Evolutionary conservation across 305 asterid genomes (phyloP).

Genomic region (Fraxinus albicans): DNA sequence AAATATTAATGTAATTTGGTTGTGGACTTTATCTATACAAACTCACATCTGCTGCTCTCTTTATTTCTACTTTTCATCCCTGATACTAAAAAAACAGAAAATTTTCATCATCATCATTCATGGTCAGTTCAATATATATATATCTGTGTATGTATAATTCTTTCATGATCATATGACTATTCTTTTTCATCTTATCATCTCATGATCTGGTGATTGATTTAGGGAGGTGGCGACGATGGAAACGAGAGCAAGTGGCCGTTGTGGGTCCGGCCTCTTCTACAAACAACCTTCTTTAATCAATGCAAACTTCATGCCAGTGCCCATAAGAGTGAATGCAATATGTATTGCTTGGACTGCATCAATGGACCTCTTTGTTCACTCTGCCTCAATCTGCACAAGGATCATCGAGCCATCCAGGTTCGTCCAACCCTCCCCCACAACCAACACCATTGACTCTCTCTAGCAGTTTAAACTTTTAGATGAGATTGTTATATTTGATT

Average conservation of each 20-base stretch:
- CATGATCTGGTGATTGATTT: background rate
- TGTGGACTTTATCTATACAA: slow-evolving; percentile 18
- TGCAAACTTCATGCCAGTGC: slow-evolving; percentile 51
- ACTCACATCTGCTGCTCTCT: slow-evolving; percentile 13
- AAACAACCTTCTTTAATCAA: slow-evolving; percentile 44
- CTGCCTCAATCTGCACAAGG: slow-evolving; percentile 46
- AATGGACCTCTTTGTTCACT: slow-evolving; percentile 48
- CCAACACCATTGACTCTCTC: background rate
- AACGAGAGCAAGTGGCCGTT: slow-evolving; percentile 16
- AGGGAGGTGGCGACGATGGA: slow-evolving; percentile 13
- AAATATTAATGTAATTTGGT: background rate
- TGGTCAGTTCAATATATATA: slow-evolving; percentile 9
- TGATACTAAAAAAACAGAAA: background rate
- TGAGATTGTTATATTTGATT: background rate
- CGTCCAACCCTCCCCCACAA: background rate
- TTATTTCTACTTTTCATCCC: slow-evolving; percentile 4
- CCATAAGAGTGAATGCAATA: slow-evolving; percentile 57
- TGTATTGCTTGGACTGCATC: slow-evolving; percentile 53
- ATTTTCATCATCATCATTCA: background rate
- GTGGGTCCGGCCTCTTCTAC: slow-evolving; percentile 49
- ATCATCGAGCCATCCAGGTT: slow-evolving; percentile 52
- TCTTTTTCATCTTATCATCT: background rate
- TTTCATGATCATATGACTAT: background rate
- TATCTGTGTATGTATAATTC: background rate
- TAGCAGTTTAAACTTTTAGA: background rate